Base-by-base conservation (phyloP, 768 basidiomycete species). In the Xerocomellus dryophilus region DNA sequence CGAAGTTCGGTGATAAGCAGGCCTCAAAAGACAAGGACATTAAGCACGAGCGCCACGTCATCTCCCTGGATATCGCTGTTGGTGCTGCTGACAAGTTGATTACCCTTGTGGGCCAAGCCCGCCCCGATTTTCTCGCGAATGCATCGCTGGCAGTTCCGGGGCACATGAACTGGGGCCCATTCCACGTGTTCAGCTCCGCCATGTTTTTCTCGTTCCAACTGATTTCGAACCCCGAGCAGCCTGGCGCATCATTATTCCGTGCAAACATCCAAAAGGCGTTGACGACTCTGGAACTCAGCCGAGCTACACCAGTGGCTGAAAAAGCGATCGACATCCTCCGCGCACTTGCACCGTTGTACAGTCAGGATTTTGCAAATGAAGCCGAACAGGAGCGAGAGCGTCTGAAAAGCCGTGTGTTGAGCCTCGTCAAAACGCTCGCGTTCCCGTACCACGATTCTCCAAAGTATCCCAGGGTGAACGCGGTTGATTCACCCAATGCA, bases 201-300 rank as follows among this genome's bases (percentile, higher is more conserved):
- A 90, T 92, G 85, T 92, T 92, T 73, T 90, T 92, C 79, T 87
- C 88, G n/a, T 91, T 91, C 73, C 89, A 92, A 62, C 79, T 92
- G 45, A 85, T 91, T 62, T 80, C 84, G 34, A 85, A 88, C 61
- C 86, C 88, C 47, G 87, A 88, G 56, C 88, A 90, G 58, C 85
- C 86, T 42, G 89, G 86, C 23, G 87, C 87, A 40, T 81, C 81
- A 27, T 75, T 89, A 34, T 90, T 90, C 73, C 85, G 89, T 18
- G 79, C 80, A 32, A 87, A 85, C 62, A 86, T 93, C 63, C 80
- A 79, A 61, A 86, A 85, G 66, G 83, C 86, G 14, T 78, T 85
- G 56, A 66, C 74, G 12, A 84, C 82, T 18, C 76, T 91, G 27
- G 85, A 87, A 56, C 81, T 84, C 61, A 81, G 79, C 53, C 79